Evolutionary conservation across 306 rosid species (phyloP), one percentile per base, ranked within the genome.

Genomic region (Chamaecrista fasciculata): DNA sequence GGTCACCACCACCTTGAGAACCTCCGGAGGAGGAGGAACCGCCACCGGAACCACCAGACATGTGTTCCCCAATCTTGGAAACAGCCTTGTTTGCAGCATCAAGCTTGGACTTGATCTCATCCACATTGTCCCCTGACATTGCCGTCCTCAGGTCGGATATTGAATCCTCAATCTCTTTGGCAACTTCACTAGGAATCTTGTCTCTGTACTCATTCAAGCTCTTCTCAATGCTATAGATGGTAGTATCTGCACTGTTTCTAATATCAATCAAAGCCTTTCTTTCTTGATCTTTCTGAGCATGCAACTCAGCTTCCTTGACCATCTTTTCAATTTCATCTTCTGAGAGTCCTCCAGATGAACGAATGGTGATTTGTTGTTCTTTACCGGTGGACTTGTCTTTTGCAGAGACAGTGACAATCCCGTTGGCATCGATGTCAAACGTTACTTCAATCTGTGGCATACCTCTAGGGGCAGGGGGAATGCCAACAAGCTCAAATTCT

Each of bases 371-470:
- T 66, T 91, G 92, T 59, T 91, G 97, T 33, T 91, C 97, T 77
- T 91, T 91, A 3, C 80, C 80, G 14, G 97, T 91, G 71, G 96
- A 73, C 81, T 91, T 91, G 89, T 91, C 97, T 75, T 88, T 91
- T 28, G 97, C 97, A 49, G 97, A 91, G 44, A 91, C 96, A 0
- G 89, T 91, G 9, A 91, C 96, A 28, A 91, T 91, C 1, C 97
- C 97, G 8, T 91, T 91, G 76, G 97, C 97, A 40, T 91, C 97
- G 18, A 91, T 88, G 78, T 91, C 96, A 36, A 91, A 91, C 1
- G 97, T 81, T 9, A 91, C 97, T 60, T 91, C 97, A 23, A 91
- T 86, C 74, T 88, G 95, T 67, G 96, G 96, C 85, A 87, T 2
- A 42, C 96, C 96, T 79, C 96, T 84, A 0, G 95, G 96, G 11